Evolutionary conservation across 495 filamentous ascomycete genomes (phyloP), one percentile per base, ranked within the genome.

Genomic region (Filosporella fistucella): DNA sequence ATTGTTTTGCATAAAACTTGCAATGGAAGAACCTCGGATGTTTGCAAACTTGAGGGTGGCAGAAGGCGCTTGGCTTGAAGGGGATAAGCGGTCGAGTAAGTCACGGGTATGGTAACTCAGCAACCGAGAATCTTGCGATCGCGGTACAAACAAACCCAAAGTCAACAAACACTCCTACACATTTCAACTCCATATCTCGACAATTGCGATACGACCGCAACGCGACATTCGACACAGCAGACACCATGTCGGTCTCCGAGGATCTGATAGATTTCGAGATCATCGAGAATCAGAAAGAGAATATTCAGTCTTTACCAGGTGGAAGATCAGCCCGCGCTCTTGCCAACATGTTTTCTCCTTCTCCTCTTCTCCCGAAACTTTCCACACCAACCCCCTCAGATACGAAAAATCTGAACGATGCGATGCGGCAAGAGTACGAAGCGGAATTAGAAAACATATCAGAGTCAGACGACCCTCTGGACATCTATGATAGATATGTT

Each of bases 271-370:
- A 94, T 66, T 97, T 98, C 73, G 86, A 95, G 51, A 81, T 96
- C 51, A 97, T 98, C 68, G 93, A 98, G 63, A 77, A 75, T 34
- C 90, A 96, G 59, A 98, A 98, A 67, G 93, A 98, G 67, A 97
- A 98, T 61, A 95, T 97, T 33, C 90, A 96, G 61, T 84, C 91
- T 11, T 75, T 97, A 30, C 88, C 94, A 1, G 85, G 88, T 38
- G 93, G 93, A 28, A 81, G 93, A 44, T 96, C 91, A 24, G 93
- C 93, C 13, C 84, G 84, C 68, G 87, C 89, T 14, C 82, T 98
- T 24, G 91, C 83, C n/a, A 78, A 82, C 30, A 79, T 91, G 39
- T 93, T 89, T 69, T 77, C 72, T 43, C 68, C 62, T 53, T 77
- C 63, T 43, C 68, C 58, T 26, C 65, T 78, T 26, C 77, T 69